These are phyloP conservation scores for Pichia occidentalis DNA, from an alignment of 805 yeast genomes.

Conservation along the genomic window DNA sequence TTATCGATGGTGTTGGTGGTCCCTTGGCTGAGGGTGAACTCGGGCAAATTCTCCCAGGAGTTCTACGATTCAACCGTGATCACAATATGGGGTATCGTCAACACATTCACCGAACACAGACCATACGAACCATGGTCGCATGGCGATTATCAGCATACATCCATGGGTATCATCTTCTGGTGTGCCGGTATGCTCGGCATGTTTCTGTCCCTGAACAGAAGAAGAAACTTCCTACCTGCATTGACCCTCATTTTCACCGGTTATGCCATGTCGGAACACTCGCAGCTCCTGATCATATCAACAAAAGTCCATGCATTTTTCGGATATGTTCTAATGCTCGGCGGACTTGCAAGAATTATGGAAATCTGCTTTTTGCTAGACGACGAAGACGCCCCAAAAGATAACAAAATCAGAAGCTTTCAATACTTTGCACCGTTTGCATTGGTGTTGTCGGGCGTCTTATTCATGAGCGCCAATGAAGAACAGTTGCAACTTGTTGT, in stretches of 20 bases:
- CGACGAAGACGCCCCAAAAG: conserved; percentile 42
- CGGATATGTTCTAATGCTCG: conserved; percentile 72
- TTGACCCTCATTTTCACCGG: conserved; percentile 82
- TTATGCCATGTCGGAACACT: conserved; percentile 89
- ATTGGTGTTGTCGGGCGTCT: conserved; percentile 66
- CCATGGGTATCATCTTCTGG: conserved; percentile 98
- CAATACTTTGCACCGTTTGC: conserved; percentile 86
- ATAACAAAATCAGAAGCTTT: conserved; percentile 54
- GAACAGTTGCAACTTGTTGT: conserved; percentile 72
- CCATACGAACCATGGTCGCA: conserved; percentile 88
- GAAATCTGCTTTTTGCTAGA: conserved; percentile 74
- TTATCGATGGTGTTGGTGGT: conserved; percentile 58
- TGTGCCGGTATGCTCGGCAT: conserved; percentile 85
- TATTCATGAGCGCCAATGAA: conserved; percentile 91
- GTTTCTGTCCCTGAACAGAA: conserved; percentile 60
- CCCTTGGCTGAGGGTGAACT: conserved; percentile 62
- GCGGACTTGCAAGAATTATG: conserved; percentile 68
- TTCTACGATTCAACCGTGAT: conserved; percentile 75
- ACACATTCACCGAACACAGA: conserved; percentile 93
- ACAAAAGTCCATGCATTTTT: conserved; percentile 86
- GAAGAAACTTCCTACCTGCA: conserved; percentile 74
- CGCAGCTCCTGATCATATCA: conserved; percentile 66
- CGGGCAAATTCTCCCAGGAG: conserved; percentile 64
- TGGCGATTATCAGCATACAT: conserved; percentile 92
- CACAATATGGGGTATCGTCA: conserved; percentile 86